phyloP scores from a whole-genome alignment of 2,329 filamentous ascomycete genomes.

The Myriosclerotinia curreyana region DNA sequence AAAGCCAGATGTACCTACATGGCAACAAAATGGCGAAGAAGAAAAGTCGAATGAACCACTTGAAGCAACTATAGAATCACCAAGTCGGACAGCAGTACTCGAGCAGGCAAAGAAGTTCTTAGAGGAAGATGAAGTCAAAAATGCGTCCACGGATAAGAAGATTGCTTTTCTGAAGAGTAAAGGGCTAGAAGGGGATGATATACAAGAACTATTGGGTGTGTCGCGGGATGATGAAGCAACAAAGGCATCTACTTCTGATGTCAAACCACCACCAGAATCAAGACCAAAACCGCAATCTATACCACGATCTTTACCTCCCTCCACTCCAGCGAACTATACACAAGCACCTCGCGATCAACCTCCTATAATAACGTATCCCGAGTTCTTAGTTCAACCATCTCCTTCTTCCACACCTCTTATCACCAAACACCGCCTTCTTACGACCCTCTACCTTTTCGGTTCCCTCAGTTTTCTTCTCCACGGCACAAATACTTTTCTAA shows the following conservation, averaged over 20 bases:
- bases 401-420: slow-evolving; percentile 57
- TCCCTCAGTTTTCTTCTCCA: slow-evolving; percentile 63
- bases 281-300: slow-evolving; percentile 2
- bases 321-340: slow-evolving; percentile 41
- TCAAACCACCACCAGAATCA: slow-evolving; percentile 1
- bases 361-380: slow-evolving; percentile 67
- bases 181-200: slow-evolving; percentile 64
- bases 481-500: slow-evolving; percentile 65
- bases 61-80: slow-evolving; percentile 18
- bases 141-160: slow-evolving; percentile 70
- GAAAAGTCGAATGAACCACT: background rate
- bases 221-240: slow-evolving; percentile 34
- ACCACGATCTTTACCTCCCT: background rate
- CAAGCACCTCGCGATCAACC: slow-evolving; percentile 43
- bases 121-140: slow-evolving; percentile 66
- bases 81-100: slow-evolving; percentile 42
- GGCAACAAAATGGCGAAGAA: slow-evolving; percentile 29
- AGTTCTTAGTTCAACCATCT: slow-evolving; percentile 59
- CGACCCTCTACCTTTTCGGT: slow-evolving; percentile 56
- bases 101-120: slow-evolving; percentile 75
- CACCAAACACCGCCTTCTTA: slow-evolving; percentile 56
- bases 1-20: slow-evolving; percentile 30
- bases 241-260: slow-evolving; percentile 5
- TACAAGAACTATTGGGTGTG: slow-evolving; percentile 60
- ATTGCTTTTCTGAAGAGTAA: slow-evolving; percentile 74